These are phyloP conservation scores for Beauveria medogensis DNA, from an alignment of 2,329 filamentous ascomycete species.

Conservation along the genomic window DNA sequence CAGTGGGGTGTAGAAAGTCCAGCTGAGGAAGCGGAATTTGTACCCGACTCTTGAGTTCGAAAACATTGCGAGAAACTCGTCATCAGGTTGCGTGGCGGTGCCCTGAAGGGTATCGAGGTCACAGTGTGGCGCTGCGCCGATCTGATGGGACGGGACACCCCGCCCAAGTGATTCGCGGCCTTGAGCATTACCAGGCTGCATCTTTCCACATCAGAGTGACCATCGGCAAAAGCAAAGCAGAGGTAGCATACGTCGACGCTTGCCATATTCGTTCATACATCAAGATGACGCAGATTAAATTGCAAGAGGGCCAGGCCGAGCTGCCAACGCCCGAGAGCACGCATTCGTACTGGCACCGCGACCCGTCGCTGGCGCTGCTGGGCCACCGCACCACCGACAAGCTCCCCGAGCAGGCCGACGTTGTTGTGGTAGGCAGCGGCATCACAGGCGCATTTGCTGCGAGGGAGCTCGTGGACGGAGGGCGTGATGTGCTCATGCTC, in stretches of 20 bases:
- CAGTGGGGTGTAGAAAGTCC: neutral
- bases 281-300: constrained; percentile 24
- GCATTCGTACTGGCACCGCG: constrained; percentile 64
- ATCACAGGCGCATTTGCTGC: constrained; percentile 70
- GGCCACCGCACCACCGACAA: constrained; percentile 60
- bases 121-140: neutral
- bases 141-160: neutral
- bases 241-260: no score
- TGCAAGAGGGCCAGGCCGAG: constrained; percentile 34
- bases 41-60: neutral
- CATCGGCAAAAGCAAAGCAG: neutral
- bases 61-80: neutral
- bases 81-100: neutral
- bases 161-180: no score
- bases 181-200: neutral
- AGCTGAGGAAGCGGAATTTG: neutral
- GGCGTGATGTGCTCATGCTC: constrained; percentile 57
- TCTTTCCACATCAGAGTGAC: neutral
- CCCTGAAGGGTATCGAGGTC: no score
- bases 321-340: constrained; percentile 56
- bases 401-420: constrained; percentile 55
- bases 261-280: neutral
- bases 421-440: constrained; percentile 66
- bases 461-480: constrained; percentile 46
- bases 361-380: constrained; percentile 55